Evolutionary conservation across 139 green algal genomes (phyloP), one percentile per base, ranked within the genome.

Genomic region (Chlorella ohadii): DNA sequence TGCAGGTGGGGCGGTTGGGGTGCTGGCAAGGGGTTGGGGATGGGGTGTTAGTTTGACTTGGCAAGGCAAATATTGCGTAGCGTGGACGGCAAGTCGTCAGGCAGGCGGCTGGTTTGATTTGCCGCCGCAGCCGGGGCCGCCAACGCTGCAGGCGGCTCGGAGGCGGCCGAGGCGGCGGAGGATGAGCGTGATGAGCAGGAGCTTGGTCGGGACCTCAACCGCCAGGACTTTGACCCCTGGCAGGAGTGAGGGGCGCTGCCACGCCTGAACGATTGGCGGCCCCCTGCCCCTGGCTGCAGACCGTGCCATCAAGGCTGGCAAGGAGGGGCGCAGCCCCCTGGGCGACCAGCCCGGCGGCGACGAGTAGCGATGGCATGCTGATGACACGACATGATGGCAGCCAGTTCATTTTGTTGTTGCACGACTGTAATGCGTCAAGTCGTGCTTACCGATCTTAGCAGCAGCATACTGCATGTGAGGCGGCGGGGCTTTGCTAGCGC

Each of bases 101-200:
- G n/a, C n/a, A 39, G 33, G 64, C 64, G 41, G 41, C 25, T 59
- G 31, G 39, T 59, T 47, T 51, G 51, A 59, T 59, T 13, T 13
- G 15, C 51, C 31, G 65, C 65, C 36, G 65, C 31, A 27, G 65
- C 12, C 20, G 31, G 64, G 65, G 65, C 65, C 33, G 31, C n/a
- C 13, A 31, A 57, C 27, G 34, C 56, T 61, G 76, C 55, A 31
- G 59, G 34, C 28, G 57, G 23, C 47, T 23, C 15, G 15, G 76
- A 72, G 57, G 59, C 34, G 13, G 76, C 36, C 4, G 76, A 82
- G 59, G 76, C 23, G 25, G 76, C 59, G 25, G 76, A 71, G 57
- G 76, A 82, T 59, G 76, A 82, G 13, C 9, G 27, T 0, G 76
- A 72, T 38, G 76, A 82, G 38, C 36, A 82, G 59, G 57, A 71